A percentile compares a stretch with the other conserved stretches of the same genome.
phyloP scores from a whole-genome alignment of 331 rosid species.

The Malus hybrid region DNA sequence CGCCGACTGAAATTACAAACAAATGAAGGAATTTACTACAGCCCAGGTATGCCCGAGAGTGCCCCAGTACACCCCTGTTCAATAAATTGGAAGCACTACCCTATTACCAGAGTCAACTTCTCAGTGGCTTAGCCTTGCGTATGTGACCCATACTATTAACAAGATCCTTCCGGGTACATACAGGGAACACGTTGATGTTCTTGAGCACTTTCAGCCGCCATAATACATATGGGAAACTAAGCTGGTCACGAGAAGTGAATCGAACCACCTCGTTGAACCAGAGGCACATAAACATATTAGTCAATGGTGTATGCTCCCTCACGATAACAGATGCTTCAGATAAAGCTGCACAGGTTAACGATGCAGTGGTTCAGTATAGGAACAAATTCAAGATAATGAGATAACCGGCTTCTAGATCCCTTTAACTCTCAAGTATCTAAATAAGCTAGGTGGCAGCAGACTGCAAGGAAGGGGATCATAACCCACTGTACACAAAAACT shows the following conservation, averaged over 20 bases:
- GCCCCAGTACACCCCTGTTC: background rate
- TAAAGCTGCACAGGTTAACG: conserved; percentile 55
- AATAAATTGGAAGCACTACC: background rate
- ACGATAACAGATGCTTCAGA: conserved; percentile 85
- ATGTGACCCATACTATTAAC: conserved; percentile 96
- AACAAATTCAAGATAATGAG: background rate
- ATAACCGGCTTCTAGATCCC: background rate
- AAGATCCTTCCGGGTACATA: conserved; percentile 91
- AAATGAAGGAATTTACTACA: conserved; percentile 3
- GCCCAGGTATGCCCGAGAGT: background rate
- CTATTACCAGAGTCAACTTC: conserved; percentile 20
- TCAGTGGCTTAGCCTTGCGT: conserved; percentile 84
- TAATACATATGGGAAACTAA: conserved; percentile 84
- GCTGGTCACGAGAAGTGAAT: conserved; percentile 93
- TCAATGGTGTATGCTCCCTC: conserved; percentile 62
- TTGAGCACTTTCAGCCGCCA: conserved; percentile 69
- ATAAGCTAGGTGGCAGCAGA: background rate
- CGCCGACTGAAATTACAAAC: background rate
- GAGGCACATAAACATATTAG: conserved; percentile 71
- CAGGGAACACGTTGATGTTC: conserved; percentile 75
- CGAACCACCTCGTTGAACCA: conserved; percentile 96
- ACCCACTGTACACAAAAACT: background rate
- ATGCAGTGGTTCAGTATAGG: conserved; percentile 4
- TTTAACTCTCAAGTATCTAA: background rate
- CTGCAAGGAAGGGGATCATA: background rate